These are phyloP conservation scores for Phytophthora pini DNA, from an alignment of 352 stramenopile species.

Conservation along the genomic window DNA sequence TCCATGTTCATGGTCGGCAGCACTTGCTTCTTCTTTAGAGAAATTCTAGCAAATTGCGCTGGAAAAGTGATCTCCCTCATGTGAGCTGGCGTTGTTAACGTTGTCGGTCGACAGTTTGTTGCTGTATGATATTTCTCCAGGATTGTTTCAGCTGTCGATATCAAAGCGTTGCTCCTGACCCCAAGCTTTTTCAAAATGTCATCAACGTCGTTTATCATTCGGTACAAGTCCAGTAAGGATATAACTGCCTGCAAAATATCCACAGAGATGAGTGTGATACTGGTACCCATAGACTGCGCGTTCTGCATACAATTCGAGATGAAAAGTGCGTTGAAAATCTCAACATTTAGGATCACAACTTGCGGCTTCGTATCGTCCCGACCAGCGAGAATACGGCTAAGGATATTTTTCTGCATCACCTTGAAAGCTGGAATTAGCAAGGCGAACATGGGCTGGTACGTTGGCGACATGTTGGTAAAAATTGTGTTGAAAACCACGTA, in stretches of 20 bases:
- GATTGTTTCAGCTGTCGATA: constrained; percentile 7
- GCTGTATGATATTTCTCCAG: constrained; percentile 3
- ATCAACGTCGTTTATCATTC: constrained; percentile 21
- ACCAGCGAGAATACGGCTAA: constrained; percentile 20
- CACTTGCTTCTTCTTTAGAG: constrained; percentile 19
- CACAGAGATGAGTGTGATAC: constrained; percentile 23
- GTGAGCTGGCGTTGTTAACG: background rate
- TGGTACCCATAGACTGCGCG: constrained; percentile 23
- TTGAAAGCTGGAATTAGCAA: constrained; percentile 50
- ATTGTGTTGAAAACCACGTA: constrained; percentile 18
- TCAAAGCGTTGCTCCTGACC: constrained; percentile 5
- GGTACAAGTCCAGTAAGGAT: constrained; percentile 22
- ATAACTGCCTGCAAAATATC: constrained; percentile 23
- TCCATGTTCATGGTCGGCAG: constrained; percentile 20
- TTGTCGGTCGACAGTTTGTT: background rate
- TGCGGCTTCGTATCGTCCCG: constrained; percentile 28
- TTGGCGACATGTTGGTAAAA: constrained; percentile 17
- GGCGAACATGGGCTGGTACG: constrained; percentile 39
- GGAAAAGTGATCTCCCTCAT: background rate
- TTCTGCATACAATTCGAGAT: constrained; percentile 32
- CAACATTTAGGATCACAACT: constrained; percentile 33
- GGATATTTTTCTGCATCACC: constrained; percentile 44
- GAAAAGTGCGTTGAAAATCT: constrained; percentile 40
- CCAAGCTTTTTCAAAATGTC: constrained; percentile 12
- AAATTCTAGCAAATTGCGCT: background rate